Base-by-base conservation (phyloP, 495 filamentous ascomycete species). In the Bathelium albidoporum region DNA sequence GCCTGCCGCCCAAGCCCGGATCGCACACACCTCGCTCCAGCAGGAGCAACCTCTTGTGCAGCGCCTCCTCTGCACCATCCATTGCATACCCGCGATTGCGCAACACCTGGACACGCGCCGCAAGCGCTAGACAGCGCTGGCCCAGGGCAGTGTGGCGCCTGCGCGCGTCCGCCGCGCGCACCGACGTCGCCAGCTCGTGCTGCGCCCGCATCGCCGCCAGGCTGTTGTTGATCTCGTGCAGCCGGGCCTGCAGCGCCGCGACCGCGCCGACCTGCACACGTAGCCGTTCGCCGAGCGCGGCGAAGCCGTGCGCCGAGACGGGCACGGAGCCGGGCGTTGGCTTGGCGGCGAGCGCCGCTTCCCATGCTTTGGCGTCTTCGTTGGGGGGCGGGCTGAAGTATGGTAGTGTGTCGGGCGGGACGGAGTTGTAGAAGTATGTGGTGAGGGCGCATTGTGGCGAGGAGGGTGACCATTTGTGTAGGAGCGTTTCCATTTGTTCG, bases 401-500 rank as follows among this genome's bases (percentile, higher is more conserved):
- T 2, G 90, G 89, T 9, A 88, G 87, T 60, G 83, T 78, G 22
- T 89, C 84, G 66, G 91, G 85, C 20, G 85, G 84, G 61, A 96
- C 90, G 66, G 87, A 82, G 75, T 98, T 97, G 78, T 97, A 98
- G 73, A 97, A 88, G 73, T 98, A 97, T 61, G 87, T 79, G 70
- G 90, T 87, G 77, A 99, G 95, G 4, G 82, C 85, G 63, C 89
- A 95, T 64, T 83, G 79, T 12, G 82, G 83, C 69, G 79, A 83
- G 9, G 76, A 72, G 1, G 89, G 83, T 66, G 91, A 82, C 94
- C 94, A 99, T 79, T 96, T 96, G 36, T 87, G 80, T 45, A 82
- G 79, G 64, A 97, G 81, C 24, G 86, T 80, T 60, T 83, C 75
- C 59, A 97, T 90, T 75, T 97, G 93, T 65, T 95, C 90, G 18